phyloP scores from a whole-genome alignment of 768 basidiomycete genomes.

The Cyclocybe cylindracea region DNA sequence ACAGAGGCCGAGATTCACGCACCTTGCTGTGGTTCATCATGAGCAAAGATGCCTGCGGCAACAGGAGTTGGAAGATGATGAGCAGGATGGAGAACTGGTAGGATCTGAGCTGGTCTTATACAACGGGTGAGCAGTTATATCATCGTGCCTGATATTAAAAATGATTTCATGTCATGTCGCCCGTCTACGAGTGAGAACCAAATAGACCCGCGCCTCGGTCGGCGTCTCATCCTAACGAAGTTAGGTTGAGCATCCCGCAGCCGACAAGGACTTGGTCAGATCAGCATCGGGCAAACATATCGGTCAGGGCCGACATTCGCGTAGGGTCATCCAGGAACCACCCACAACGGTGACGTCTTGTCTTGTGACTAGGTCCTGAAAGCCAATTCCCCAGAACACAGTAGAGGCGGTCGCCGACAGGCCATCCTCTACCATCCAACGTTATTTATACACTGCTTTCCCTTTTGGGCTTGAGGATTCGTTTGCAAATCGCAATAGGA shows the following conservation, averaged over 20 bases:
- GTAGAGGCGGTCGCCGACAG: too few relatives aligned
- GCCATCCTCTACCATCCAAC: too few relatives aligned
- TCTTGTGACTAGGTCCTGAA: not conserved
- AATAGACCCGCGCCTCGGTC: conserved; percentile 25
- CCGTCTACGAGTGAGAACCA: conserved; percentile 9
- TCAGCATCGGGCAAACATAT: conserved; percentile 19
- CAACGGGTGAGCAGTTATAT: conserved; percentile 10
- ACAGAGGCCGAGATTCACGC: conserved; percentile 3
- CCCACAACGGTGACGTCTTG: conserved; percentile 15
- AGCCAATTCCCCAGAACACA: too few relatives aligned
- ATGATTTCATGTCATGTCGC: conserved; percentile 24
- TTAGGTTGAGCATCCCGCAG: conserved; percentile 18
- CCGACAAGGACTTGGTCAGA: conserved; percentile 17
- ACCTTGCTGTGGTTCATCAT: conserved; percentile 28
- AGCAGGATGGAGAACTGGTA: conserved; percentile 8
- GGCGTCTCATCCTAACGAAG: conserved; percentile 20
- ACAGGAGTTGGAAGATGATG: conserved; percentile 8
- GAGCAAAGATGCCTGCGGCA: not conserved
- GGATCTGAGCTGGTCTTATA: conserved; percentile 22
- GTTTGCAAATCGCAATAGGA: too few relatives aligned
- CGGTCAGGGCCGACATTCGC: conserved; percentile 19
- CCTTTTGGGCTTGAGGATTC: too few relatives aligned
- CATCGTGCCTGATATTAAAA: conserved; percentile 28
- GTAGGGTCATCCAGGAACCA: conserved; percentile 9
- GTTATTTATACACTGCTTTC: too few relatives aligned